A percentile compares a stretch with the other conserved stretches of the same genome.
Conservation (phyloP, 306 rosid species). For the Prosopis cineraria region DNA sequence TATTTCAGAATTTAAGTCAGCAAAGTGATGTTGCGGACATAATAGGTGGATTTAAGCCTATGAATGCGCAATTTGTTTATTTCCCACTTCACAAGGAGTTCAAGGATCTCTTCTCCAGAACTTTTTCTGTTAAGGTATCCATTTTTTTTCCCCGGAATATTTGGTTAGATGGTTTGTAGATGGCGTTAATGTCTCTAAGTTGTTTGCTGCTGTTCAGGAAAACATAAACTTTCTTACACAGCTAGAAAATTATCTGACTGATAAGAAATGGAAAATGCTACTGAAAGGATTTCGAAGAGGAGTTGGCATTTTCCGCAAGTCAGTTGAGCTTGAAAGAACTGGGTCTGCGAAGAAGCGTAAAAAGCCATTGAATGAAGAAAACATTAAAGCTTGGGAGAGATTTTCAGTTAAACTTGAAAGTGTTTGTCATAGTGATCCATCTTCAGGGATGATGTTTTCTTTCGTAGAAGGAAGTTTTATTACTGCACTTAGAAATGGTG, state of each 20-base stretch:
- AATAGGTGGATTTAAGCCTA: slow-evolving; percentile 91
- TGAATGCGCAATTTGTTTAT: slow-evolving; percentile 60
- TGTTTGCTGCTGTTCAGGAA: slow-evolving; percentile 49
- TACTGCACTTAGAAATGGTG: slow-evolving; percentile 82
- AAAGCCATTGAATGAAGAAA: slow-evolving; percentile 60
- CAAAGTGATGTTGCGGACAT: slow-evolving; percentile 92
- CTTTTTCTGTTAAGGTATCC: slow-evolving; percentile 60
- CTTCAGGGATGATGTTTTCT: slow-evolving; percentile 84
- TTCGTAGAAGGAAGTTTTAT: slow-evolving; percentile 96
- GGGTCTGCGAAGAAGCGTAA: slow-evolving; percentile 62
- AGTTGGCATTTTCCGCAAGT: slow-evolving; percentile 37
- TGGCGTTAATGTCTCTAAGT: slow-evolving; percentile 22
- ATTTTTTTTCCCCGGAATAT: background rate
- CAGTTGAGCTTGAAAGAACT: slow-evolving; percentile 39
- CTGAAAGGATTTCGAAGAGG: slow-evolving; percentile 51
- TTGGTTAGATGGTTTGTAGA: slow-evolving; percentile 10
- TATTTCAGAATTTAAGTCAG: slow-evolving; percentile 87
- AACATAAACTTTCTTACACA: slow-evolving; percentile 38
- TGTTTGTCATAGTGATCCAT: slow-evolving; percentile 49
- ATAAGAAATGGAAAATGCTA: slow-evolving; percentile 63
- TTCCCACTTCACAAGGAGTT: slow-evolving; percentile 64
- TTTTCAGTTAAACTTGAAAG: slow-evolving; percentile 60
- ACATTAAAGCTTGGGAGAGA: slow-evolving; percentile 63
- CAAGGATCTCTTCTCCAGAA: slow-evolving; percentile 52
- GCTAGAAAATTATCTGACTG: slow-evolving; percentile 41